Evolutionary conservation across 495 filamentous ascomycete genomes (phyloP).

Genomic region (Tuber microsphaerosporum): DNA sequence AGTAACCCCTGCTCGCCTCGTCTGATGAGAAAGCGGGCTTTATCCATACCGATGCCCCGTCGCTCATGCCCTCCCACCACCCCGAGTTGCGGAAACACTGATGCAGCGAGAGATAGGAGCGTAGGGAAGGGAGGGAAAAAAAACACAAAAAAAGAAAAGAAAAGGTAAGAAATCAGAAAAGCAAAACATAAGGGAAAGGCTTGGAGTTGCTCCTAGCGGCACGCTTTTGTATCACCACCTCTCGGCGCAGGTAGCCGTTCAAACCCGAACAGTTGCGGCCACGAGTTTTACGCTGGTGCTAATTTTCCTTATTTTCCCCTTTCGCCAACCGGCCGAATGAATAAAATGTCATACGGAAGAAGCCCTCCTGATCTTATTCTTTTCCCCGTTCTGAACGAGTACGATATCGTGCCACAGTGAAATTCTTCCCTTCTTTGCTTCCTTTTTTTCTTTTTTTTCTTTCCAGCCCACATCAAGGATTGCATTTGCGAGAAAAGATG

Average conservation of each 20-base stretch:
- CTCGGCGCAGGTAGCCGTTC: slow-evolving; percentile 34
- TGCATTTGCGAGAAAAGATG: background rate
- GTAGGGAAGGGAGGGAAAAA: background rate
- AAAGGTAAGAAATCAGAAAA: background rate
- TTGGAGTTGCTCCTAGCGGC: slow-evolving; percentile 37
- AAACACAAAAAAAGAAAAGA: background rate
- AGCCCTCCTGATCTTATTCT: background rate
- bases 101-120: slow-evolving; percentile 20
- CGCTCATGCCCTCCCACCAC: slow-evolving; percentile 29
- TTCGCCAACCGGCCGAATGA: slow-evolving; percentile 32
- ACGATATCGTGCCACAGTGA: background rate
- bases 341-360: slow-evolving; percentile 14
- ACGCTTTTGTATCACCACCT: slow-evolving; percentile 21
- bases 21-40: slow-evolving; percentile 21
- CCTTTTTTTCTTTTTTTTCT: background rate
- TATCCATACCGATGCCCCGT: slow-evolving; percentile 17
- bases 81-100: slow-evolving; percentile 37
- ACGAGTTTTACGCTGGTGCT: slow-evolving; percentile 10
- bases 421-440: background rate
- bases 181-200: slow-evolving; percentile 6
- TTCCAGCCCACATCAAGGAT: background rate
- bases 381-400: background rate
- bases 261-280: slow-evolving; percentile 21
- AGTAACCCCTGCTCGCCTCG: slow-evolving; percentile 24
- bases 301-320: slow-evolving; percentile 13